phyloP scores from a whole-genome alignment of 2,329 filamentous ascomycete species.

The Botryotinia convoluta region DNA sequence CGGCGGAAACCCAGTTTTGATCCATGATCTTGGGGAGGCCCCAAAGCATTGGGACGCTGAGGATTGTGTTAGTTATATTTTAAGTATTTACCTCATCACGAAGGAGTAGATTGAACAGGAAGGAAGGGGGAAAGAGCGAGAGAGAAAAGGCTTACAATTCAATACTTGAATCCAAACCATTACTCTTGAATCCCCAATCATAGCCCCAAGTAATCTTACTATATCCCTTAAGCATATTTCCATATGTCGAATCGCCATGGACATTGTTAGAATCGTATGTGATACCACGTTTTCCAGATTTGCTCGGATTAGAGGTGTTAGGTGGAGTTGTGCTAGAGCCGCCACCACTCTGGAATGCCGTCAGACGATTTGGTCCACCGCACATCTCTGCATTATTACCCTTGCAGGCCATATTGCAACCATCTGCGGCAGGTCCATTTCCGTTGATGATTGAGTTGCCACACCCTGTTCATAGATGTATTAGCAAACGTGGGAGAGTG shows the following conservation, averaged over 20 bases:
- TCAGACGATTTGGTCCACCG: constrained; percentile 27
- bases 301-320: not conserved
- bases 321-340: not conserved
- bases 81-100: not conserved
- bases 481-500: not conserved
- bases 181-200: constrained; percentile 59
- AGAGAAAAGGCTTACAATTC: constrained; percentile 35
- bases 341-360: constrained; percentile 9
- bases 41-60: constrained; percentile 63
- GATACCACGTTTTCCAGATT: constrained; percentile 57
- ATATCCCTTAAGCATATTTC: constrained; percentile 45
- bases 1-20: constrained; percentile 49
- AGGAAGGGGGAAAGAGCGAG: not conserved
- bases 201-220: constrained; percentile 57
- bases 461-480: constrained; percentile 21
- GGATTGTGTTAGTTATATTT: not conserved
- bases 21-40: constrained; percentile 46
- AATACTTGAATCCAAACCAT: constrained; percentile 43
- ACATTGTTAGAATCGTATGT: constrained; percentile 57
- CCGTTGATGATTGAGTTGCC: constrained; percentile 27
- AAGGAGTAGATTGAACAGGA: not conserved
- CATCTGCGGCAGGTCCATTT: constrained; percentile 26
- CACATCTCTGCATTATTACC: constrained; percentile 32
- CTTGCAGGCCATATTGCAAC: constrained; percentile 35
- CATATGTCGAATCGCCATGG: constrained; percentile 21